Conservation (phyloP, 441 rosid species). For the Macaranga tanarius region DNA sequence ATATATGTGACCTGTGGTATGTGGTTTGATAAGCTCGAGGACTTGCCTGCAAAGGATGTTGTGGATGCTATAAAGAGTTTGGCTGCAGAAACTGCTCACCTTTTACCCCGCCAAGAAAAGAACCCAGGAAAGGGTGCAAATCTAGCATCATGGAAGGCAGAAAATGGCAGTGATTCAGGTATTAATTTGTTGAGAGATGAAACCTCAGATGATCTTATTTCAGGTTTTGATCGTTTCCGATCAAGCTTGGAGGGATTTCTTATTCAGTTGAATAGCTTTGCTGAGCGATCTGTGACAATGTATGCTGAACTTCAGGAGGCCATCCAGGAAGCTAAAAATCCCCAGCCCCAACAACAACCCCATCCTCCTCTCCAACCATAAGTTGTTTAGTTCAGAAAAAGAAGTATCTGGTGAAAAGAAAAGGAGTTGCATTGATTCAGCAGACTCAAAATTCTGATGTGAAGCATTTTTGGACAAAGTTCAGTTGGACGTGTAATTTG, state of each 20-base stretch:
- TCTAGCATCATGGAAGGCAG: constrained; percentile 35
- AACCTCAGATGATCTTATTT: constrained; percentile 46
- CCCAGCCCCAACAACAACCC: constrained; percentile 28
- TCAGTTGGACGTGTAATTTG: constrained; percentile 16
- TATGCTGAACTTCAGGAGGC: constrained; percentile 44
- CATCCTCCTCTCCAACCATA: constrained; percentile 25
- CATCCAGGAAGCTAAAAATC: constrained; percentile 46
- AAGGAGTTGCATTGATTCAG: constrained; percentile 1
- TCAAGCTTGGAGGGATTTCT: constrained; percentile 54
- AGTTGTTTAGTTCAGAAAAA: constrained; percentile 3
- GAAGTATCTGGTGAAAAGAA: background rate
- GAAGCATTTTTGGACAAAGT: too few species aligned
- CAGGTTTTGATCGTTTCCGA: constrained; percentile 53
- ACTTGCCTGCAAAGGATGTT: constrained; percentile 55
- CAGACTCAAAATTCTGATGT: background rate
- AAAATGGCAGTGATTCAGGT: constrained; percentile 35
- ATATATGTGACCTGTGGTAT: constrained; percentile 64
- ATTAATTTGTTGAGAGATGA: constrained; percentile 49
- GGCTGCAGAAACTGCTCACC: constrained; percentile 55
- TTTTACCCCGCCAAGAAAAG: constrained; percentile 76
- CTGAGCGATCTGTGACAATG: constrained; percentile 53
- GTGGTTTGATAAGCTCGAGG: constrained; percentile 66
- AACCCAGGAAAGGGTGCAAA: constrained; percentile 49
- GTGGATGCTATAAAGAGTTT: constrained; percentile 56
- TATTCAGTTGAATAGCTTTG: constrained; percentile 47